Percentiles rank a stretch among this genome's conserved stretches.
phyloP scores from a whole-genome alignment of 2,329 filamentous ascomycete species.

The Cladosporium sp. region DNA sequence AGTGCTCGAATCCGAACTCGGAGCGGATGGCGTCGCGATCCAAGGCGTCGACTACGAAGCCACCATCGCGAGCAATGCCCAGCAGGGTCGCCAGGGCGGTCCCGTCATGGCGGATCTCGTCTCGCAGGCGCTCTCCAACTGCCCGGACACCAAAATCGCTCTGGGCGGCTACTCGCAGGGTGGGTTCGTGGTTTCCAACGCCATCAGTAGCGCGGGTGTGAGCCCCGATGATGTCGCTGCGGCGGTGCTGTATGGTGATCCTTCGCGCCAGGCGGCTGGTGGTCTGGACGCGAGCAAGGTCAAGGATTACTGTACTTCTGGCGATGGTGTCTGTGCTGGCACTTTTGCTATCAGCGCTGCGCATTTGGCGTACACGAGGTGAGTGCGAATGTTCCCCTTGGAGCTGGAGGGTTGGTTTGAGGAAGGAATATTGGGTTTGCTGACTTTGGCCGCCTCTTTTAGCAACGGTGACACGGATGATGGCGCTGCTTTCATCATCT shows the following conservation, averaged over 20 bases:
- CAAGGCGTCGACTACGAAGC: slow-evolving; percentile 54
- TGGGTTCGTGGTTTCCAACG: slow-evolving; percentile 22
- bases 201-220: slow-evolving; percentile 15
- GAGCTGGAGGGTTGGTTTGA: no score
- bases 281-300: slow-evolving; percentile 20
- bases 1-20: slow-evolving; percentile 39
- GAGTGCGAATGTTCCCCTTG: background rate
- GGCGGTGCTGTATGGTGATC: slow-evolving; percentile 30
- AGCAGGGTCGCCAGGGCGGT: slow-evolving; percentile 20
- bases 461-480: slow-evolving; percentile 15
- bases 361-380: slow-evolving; percentile 20
- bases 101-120: slow-evolving; percentile 21
- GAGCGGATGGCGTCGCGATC: slow-evolving; percentile 42
- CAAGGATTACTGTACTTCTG: slow-evolving; percentile 26
- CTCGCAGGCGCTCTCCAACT: slow-evolving; percentile 21
- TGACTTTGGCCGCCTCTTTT: background rate
- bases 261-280: slow-evolving; percentile 21
- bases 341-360: slow-evolving; percentile 24
- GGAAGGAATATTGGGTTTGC: no score
- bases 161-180: slow-evolving; percentile 27
- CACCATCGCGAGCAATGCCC: slow-evolving; percentile 18
- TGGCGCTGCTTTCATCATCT: slow-evolving; percentile 18
- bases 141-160: slow-evolving; percentile 26
- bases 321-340: slow-evolving; percentile 26
- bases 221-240: slow-evolving; percentile 15